Evolutionary conservation across 1,284 basidiomycete genomes (phyloP), one percentile per base, ranked within the genome.

Genomic region (Cryptococcus neoformans): DNA sequence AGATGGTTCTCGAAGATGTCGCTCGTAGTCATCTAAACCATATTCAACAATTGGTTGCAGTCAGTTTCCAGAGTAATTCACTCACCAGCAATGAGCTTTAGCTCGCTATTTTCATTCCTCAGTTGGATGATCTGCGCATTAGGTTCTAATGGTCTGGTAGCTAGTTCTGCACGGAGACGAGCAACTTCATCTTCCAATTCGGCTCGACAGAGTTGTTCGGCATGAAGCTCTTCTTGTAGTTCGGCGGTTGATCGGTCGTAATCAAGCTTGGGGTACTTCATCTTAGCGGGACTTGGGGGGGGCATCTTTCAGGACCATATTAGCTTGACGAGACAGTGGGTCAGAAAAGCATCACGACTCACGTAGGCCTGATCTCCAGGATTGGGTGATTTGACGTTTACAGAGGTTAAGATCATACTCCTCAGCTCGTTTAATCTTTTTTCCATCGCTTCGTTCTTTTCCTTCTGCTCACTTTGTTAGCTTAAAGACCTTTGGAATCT

Each of bases 221-320:
- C 81, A 34, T 92, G 84, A 6, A 93, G 83, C 62, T 92, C 88
- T 79, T 93, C 89, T 78, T 92, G 90, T 0, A 94, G 81, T 86
- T 90, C 85, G 59, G 90, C 89, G 1, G 88, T 87, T 0, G 87
- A 85, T 83, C 89, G 84, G 69, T 91, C 88, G 64, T 91, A 92
- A 75, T 92, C 87, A 17, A 76, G 60, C 49, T 68, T 64, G 9
- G 69, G 67, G 53, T 72, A 73, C 50, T 68, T 68, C 40, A 91
- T 78, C 79, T 92, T 92, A 46, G 83, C 82, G 0, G 91, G 91
- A 72, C 88, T 91, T 8, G 81, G 80, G 0, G 90, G 87, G 16
- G 88, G 80, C 35, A 87, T 86, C 60, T 88, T 84, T 39, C 6
- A 4, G 17, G 6, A 11, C 48, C 10, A 46, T 46, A 36, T 55